A percentile compares a stretch with the other conserved stretches of the same genome.
phyloP scores from a whole-genome alignment of 2,329 filamentous ascomycete species.

The Neocatenulostroma microsporum region DNA sequence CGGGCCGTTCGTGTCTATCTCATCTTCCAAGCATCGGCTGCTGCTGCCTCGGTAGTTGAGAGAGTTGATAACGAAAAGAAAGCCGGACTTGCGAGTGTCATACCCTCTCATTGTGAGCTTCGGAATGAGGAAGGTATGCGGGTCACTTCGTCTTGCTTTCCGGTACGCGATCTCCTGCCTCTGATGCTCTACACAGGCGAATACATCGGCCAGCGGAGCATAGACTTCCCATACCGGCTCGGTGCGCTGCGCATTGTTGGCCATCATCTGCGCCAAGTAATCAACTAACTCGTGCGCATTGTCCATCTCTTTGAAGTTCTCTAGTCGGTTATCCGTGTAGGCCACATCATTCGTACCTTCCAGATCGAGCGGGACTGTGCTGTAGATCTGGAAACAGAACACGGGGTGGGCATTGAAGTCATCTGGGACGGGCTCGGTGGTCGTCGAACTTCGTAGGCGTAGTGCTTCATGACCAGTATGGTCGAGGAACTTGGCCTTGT shows the following conservation, averaged over 20 bases:
- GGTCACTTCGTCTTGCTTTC: background rate
- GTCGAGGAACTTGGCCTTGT: too few relatives aligned
- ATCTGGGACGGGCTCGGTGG: background rate
- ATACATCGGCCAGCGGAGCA: background rate
- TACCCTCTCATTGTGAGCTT: background rate
- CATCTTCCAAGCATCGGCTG: too few relatives aligned
- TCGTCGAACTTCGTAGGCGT: background rate
- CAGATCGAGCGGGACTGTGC: background rate
- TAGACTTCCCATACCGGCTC: background rate
- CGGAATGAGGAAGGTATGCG: background rate
- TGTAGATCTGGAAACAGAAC: slow-evolving; percentile 1
- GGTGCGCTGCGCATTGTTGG: background rate
- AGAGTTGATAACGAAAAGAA: background rate
- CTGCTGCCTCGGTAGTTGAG: background rate
- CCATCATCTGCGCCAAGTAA: background rate
- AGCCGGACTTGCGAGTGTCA: too few relatives aligned
- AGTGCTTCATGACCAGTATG: background rate
- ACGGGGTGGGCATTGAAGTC: background rate
- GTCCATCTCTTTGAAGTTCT: background rate
- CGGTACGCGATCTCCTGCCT: background rate
- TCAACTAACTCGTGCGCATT: background rate
- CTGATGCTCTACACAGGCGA: background rate
- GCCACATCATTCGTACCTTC: background rate
- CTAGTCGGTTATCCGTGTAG: too few relatives aligned
- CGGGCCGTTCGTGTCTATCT: background rate